These are phyloP conservation scores for Panaeolus cyanescens DNA, from an alignment of 768 basidiomycete species.

Conservation along the genomic window DNA sequence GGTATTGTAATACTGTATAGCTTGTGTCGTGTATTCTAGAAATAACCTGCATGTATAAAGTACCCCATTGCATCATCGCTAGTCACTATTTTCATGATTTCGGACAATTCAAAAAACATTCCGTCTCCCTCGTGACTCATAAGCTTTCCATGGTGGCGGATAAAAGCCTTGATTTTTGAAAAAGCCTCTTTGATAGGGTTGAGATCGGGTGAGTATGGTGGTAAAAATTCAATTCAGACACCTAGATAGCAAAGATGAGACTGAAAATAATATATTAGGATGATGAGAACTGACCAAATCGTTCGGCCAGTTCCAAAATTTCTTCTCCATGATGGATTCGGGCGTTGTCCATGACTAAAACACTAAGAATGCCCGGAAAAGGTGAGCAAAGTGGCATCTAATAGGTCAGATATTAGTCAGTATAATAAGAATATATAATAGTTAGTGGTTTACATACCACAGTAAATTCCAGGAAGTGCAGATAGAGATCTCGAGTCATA, in stretches of 20 bases:
- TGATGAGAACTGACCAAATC: background rate
- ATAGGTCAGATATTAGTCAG: too few species aligned
- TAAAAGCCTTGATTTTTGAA: slow-evolving; percentile 4
- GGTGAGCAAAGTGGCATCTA: background rate
- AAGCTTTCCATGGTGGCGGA: background rate
- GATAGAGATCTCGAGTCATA: background rate
- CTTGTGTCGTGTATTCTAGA: too few species aligned
- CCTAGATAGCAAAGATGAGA: background rate
- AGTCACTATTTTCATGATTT: too few species aligned
- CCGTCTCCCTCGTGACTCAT: background rate
- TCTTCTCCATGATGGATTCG: background rate
- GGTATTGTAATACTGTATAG: too few species aligned
- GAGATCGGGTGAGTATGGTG: background rate
- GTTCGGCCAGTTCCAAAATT: background rate
- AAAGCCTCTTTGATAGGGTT: too few species aligned
- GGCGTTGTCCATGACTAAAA: background rate
- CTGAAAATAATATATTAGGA: background rate
- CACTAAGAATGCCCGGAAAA: slow-evolving; percentile 3
- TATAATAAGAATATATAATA: too few species aligned
- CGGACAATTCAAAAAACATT: background rate
- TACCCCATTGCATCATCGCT: background rate
- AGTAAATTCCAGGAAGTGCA: background rate
- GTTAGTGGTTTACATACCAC: too few species aligned
- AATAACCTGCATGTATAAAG: slow-evolving; percentile 7
- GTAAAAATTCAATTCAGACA: slow-evolving; percentile 3